phyloP scores from a whole-genome alignment of 305 asterid genomes.

The Withania somnifera region DNA sequence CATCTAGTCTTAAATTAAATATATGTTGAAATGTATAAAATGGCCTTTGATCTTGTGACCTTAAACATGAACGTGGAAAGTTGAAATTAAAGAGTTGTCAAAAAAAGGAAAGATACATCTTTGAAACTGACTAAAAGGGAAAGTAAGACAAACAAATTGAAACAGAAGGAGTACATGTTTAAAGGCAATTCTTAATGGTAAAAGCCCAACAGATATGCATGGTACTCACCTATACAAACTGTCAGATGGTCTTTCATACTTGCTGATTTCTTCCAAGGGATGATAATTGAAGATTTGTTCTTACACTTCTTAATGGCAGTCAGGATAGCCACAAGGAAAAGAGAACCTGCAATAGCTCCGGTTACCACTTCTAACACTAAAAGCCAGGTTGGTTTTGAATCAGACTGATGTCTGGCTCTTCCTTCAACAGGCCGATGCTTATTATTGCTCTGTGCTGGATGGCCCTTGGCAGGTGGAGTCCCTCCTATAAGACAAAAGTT shows the following conservation, averaged over 20 bases:
- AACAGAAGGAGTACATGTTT: background rate
- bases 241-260: slow-evolving; percentile 57
- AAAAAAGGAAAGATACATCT: too few species aligned
- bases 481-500: slow-evolving; percentile 24
- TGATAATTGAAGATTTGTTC: slow-evolving; percentile 54
- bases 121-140: too few species aligned
- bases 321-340: slow-evolving; percentile 47
- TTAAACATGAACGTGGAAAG: too few species aligned
- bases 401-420: slow-evolving; percentile 23
- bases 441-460: slow-evolving; percentile 19
- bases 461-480: slow-evolving; percentile 31
- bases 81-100: too few species aligned
- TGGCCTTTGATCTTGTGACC: too few species aligned
- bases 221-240: slow-evolving; percentile 51
- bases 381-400: slow-evolving; percentile 76
- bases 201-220: background rate
- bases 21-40: too few species aligned
- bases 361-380: slow-evolving; percentile 64
- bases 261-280: slow-evolving; percentile 84
- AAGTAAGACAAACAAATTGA: too few species aligned
- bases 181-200: background rate
- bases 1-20: too few species aligned
- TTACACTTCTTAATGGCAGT: slow-evolving; percentile 56
- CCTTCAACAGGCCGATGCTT: slow-evolving; percentile 35
- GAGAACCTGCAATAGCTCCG: slow-evolving; percentile 57